phyloP scores from a whole-genome alignment of 345 rosid genomes.

The Geranium brycei region DNA sequence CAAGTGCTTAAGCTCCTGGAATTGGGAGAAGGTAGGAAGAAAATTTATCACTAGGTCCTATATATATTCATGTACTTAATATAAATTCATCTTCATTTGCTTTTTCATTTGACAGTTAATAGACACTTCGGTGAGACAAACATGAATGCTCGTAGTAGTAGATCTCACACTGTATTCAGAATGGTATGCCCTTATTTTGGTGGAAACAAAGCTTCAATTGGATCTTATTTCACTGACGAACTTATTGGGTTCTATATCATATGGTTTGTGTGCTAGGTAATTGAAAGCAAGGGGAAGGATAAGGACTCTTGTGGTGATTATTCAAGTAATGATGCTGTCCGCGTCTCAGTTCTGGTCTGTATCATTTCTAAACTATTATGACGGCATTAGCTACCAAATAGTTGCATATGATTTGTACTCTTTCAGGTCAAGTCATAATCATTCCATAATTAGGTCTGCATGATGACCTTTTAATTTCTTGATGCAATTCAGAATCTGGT shows the following conservation, averaged over 20 bases:
- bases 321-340: conserved; percentile 49
- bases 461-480: not conserved
- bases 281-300: conserved; percentile 74
- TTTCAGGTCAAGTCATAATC: not conserved
- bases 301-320: conserved; percentile 19
- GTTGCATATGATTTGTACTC: not conserved
- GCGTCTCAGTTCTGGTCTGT: conserved; percentile 83
- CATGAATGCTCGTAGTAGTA: conserved; percentile 90
- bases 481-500: conserved; percentile 54
- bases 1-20: conserved; percentile 72
- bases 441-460: not conserved
- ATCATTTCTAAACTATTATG: conserved; percentile 1
- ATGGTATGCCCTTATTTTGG: conserved; percentile 40
- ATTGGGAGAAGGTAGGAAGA: conserved; percentile 74
- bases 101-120: conserved; percentile 33
- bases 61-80: not conserved
- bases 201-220: not conserved
- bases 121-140: conserved; percentile 95
- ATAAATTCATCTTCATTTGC: not conserved
- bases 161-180: conserved; percentile 94
- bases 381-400: not conserved
- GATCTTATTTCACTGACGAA: not conserved
- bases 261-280: conserved; percentile 38
- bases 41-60: conserved; percentile 1
- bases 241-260: not conserved